Evolutionary conservation across 306 rosid genomes (phyloP), one percentile per base, ranked within the genome.

Genomic region (Carpinus fangiana): DNA sequence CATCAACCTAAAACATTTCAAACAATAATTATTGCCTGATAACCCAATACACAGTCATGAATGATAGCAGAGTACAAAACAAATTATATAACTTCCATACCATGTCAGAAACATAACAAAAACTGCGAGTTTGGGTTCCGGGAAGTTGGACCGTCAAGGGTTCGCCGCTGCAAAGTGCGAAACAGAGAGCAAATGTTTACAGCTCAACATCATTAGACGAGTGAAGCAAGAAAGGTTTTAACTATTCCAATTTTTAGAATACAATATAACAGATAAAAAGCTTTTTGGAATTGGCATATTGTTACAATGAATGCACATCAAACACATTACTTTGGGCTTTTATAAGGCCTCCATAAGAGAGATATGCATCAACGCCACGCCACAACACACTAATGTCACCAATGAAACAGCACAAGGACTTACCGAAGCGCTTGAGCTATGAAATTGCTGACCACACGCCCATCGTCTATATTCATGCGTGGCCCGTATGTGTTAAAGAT

Each of bases 401-500:
- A 60, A 76, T 73, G 41, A 70, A 70, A 64, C 45, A 26, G 46
- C 18, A 48, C 55, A 66, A 41, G 70, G 73, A 74, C 83, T 76
- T 81, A 95, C 98, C 98, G 97, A 78, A 95, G 81, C 12, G 97
- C 97, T 90, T 95, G 98, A 60, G 98, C 98, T 76, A 95, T 89
- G 82, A 95, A 95, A 86, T 95, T 95, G 90, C 98, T 95, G 50
- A 95, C 98, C 2, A 92, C 98, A 81, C 98, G 98, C 0, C 98
- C 98, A 80, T 95, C 98, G 36, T 95, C 98, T 59, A 95, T 95
- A 79, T 92, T 95, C 98, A 95, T 95, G 82, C 98, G 98, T 8
- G 98, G 97, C n/a, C 98, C 98, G 14, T 95, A 95, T 60, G 98
- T 95, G 84, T 95, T 95, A 52, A 95, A 95, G 85, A 95, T 95